A percentile compares a stretch with the other conserved stretches of the same genome.
These are phyloP conservation scores for Caryopteris hybrid DNA, from an alignment of 305 asterid species.

Conservation along the genomic window DNA sequence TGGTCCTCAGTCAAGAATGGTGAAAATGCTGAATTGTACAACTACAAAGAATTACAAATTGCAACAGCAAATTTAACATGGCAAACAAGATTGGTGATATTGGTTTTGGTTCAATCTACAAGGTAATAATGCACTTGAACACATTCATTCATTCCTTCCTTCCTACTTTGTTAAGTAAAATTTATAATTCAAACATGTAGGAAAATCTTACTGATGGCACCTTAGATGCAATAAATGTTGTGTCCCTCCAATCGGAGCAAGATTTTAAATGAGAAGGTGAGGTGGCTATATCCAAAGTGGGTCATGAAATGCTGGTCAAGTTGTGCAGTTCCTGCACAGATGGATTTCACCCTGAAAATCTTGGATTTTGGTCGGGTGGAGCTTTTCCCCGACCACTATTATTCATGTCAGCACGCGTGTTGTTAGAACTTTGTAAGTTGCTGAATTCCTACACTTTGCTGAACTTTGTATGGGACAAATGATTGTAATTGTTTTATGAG, in stretches of 20 bases:
- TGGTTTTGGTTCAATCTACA: constrained; percentile 85
- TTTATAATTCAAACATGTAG: constrained; percentile 34
- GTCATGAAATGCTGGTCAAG: constrained; percentile 80
- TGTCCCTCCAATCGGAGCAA: constrained; percentile 74
- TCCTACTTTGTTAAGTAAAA: constrained; percentile 3
- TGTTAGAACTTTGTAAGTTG: constrained; percentile 83
- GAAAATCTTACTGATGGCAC: constrained; percentile 72
- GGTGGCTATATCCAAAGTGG: constrained; percentile 55
- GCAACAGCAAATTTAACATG: constrained; percentile 58
- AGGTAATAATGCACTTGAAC: constrained; percentile 34
- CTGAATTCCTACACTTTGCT: background rate
- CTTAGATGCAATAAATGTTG: constrained; percentile 81
- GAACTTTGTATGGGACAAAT: background rate
- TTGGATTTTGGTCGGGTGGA: constrained; percentile 90
- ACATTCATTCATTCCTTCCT: background rate
- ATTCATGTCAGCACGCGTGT: constrained; percentile 89
- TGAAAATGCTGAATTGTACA: constrained; percentile 49
- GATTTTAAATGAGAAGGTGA: constrained; percentile 85
- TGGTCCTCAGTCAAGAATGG: background rate
- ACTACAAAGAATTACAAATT: constrained; percentile 53
- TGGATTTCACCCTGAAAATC: constrained; percentile 68
- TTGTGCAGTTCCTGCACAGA: constrained; percentile 83
- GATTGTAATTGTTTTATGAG: background rate
- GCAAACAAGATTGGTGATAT: constrained; percentile 74
- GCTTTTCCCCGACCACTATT: constrained; percentile 55